A percentile compares a stretch with the other conserved stretches of the same genome.
phyloP scores from a whole-genome alignment of 2,329 filamentous ascomycete species.

The Fusarium marasasianum region DNA sequence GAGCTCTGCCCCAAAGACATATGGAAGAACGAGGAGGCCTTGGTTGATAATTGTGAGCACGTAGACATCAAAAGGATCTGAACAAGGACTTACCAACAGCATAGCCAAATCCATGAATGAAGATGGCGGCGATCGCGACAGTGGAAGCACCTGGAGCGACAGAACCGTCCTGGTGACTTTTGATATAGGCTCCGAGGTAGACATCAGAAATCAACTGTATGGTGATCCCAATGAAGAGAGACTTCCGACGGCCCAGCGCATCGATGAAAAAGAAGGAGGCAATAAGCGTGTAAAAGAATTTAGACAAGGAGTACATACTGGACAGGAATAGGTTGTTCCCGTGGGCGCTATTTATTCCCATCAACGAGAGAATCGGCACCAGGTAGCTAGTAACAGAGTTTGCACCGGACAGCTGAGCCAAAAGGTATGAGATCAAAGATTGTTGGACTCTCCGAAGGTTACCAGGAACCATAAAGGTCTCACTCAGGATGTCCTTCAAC shows the following conservation, averaged over 20 bases:
- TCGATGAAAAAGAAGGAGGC: neutral
- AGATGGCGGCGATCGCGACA: constrained; percentile 55
- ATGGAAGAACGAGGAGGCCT: constrained; percentile 51
- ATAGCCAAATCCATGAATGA: constrained; percentile 57
- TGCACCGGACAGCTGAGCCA: constrained; percentile 56
- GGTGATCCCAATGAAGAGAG: constrained; percentile 49
- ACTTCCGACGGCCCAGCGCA: neutral
- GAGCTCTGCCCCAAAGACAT: constrained; percentile 55
- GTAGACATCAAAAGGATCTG: neutral
- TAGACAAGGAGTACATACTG: constrained; percentile 55
- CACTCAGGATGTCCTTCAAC: constrained; percentile 42
- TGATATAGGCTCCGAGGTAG: constrained; percentile 54
- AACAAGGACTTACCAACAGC: constrained; percentile 31
- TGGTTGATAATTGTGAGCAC: neutral
- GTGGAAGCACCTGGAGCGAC: constrained; percentile 43
- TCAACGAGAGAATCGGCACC: constrained; percentile 52
- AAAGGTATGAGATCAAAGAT: constrained; percentile 48
- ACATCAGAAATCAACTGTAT: constrained; percentile 53
- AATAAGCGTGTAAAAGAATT: constrained; percentile 46
- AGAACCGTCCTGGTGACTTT: constrained; percentile 43
- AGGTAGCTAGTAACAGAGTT: constrained; percentile 56
- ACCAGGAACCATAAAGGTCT: constrained; percentile 49
- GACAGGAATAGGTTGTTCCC: constrained; percentile 50
- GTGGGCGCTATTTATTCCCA: constrained; percentile 35
- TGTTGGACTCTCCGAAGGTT: constrained; percentile 54